A percentile compares a stretch with the other conserved stretches of the same genome.
Conservation (phyloP, 176 grass and related monocot species). For the Saccharum officinarum region DNA sequence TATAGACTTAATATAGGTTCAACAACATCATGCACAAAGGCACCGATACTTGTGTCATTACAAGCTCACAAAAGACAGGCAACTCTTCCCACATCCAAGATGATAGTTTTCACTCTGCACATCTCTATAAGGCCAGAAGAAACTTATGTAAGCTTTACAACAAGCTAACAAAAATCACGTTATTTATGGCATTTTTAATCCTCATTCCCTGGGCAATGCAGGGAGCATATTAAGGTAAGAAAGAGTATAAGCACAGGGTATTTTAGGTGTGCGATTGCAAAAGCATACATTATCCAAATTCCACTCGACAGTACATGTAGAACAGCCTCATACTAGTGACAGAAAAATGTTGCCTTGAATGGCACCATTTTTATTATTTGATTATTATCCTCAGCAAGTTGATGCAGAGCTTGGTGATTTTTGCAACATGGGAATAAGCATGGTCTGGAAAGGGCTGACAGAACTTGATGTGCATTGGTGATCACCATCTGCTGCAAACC, state of each 20-base stretch:
- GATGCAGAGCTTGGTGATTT: conserved; percentile 23
- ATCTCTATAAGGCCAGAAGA: background rate
- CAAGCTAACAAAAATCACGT: background rate
- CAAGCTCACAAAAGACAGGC: background rate
- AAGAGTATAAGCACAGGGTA: background rate
- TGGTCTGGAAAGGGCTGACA: background rate
- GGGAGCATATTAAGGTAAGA: background rate
- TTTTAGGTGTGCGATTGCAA: background rate
- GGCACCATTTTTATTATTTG: conserved; percentile 35
- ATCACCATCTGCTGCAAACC: conserved; percentile 28
- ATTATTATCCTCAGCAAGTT: conserved; percentile 2
- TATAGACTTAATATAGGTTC: background rate
- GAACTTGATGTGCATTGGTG: background rate
- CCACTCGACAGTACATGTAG: conserved; percentile 5
- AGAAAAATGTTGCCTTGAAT: conserved; percentile 17
- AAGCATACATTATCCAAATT: conserved; percentile 19
- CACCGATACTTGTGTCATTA: background rate
- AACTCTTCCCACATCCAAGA: background rate
- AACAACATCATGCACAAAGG: background rate
- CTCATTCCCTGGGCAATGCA: background rate
- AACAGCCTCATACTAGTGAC: conserved; percentile 24
- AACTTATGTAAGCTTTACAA: background rate
- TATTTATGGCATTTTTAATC: background rate
- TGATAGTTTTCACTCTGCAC: background rate
- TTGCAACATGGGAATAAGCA: conserved; percentile 21